Evolutionary conservation across 2,329 filamentous ascomycete species (phyloP).

Genomic region (Colletotrichum higginsianum): DNA sequence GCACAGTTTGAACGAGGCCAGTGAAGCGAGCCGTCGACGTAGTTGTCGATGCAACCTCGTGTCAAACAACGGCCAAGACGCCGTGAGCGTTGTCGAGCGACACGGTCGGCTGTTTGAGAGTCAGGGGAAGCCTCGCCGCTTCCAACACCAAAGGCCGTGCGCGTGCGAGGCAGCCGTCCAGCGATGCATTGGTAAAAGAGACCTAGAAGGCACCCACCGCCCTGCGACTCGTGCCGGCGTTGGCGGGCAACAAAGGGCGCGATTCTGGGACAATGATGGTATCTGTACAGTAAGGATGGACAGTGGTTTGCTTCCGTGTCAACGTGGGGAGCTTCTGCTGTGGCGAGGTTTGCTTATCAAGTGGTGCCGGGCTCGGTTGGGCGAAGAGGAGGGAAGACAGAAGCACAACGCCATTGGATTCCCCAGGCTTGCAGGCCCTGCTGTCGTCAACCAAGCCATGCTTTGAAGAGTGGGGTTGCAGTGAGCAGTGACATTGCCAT

Average conservation of each 20-base stretch:
- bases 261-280: neutral
- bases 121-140: slow-evolving; percentile 37
- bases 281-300: neutral
- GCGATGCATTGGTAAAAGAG: neutral
- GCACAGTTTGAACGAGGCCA: slow-evolving; percentile 26
- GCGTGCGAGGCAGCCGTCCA: neutral
- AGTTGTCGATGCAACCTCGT: slow-evolving; percentile 26
- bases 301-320: neutral
- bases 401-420: slow-evolving; percentile 19
- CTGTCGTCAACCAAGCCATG: neutral
- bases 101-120: slow-evolving; percentile 34
- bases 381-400: slow-evolving; percentile 22
- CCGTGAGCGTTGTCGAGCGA: slow-evolving; percentile 17
- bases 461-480: slow-evolving; percentile 23
- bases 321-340: neutral
- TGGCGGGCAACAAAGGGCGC: neutral
- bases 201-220: slow-evolving; percentile 10
- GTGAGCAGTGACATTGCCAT: slow-evolving; percentile 24
- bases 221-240: slow-evolving; percentile 18
- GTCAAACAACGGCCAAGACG: slow-evolving; percentile 20
- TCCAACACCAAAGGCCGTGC: slow-evolving; percentile 28
- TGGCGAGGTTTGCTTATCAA: neutral
- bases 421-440: slow-evolving; percentile 18
- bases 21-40: slow-evolving; percentile 28
- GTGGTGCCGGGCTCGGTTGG: slow-evolving; percentile 6